Evolutionary conservation across 2,329 filamentous ascomycete genomes (phyloP).

Genomic region (Paramyrothecium roridum): DNA sequence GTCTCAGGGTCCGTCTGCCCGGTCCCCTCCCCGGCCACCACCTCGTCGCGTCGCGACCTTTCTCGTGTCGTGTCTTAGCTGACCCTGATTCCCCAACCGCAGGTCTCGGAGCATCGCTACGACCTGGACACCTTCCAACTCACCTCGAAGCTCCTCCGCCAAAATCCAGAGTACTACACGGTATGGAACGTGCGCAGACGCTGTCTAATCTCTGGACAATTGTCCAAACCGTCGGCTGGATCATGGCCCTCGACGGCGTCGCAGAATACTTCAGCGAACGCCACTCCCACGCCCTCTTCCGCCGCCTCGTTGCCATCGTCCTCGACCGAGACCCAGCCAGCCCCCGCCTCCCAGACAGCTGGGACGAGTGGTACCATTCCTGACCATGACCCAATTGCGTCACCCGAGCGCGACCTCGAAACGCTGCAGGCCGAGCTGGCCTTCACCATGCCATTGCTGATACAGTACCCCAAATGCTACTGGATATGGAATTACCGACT

Average conservation of each 20-base stretch:
- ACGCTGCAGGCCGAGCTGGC: slow-evolving; percentile 70
- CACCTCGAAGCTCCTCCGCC: slow-evolving; percentile 68
- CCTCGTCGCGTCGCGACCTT: no score
- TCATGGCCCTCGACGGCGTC: slow-evolving; percentile 53
- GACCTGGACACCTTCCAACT: slow-evolving; percentile 59
- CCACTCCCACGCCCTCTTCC: slow-evolving; percentile 60
- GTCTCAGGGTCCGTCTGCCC: slow-evolving; percentile 52
- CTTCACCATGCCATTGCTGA: slow-evolving; percentile 81
- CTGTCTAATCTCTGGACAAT: slow-evolving; percentile 58
- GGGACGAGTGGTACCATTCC: slow-evolving; percentile 55
- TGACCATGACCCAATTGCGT: slow-evolving; percentile 7
- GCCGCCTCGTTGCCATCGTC: slow-evolving; percentile 55
- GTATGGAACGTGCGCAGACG: slow-evolving; percentile 86
- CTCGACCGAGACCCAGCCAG: slow-evolving; percentile 48
- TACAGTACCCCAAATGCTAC: slow-evolving; percentile 93
- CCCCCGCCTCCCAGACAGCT: slow-evolving; percentile 42
- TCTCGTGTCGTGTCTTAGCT: not conserved
- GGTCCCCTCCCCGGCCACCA: slow-evolving; percentile 3
- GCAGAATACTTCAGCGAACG: slow-evolving; percentile 50
- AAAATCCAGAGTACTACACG: slow-evolving; percentile 88
- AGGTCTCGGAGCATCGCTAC: slow-evolving; percentile 42
- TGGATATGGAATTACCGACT: slow-evolving; percentile 98
- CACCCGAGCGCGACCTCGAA: slow-evolving; percentile 28
- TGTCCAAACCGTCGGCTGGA: slow-evolving; percentile 49
- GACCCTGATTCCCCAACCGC: not conserved